Evolutionary conservation across 2,329 filamentous ascomycete genomes (phyloP), one percentile per base, ranked within the genome.

Genomic region (Apiospora phragmitis): DNA sequence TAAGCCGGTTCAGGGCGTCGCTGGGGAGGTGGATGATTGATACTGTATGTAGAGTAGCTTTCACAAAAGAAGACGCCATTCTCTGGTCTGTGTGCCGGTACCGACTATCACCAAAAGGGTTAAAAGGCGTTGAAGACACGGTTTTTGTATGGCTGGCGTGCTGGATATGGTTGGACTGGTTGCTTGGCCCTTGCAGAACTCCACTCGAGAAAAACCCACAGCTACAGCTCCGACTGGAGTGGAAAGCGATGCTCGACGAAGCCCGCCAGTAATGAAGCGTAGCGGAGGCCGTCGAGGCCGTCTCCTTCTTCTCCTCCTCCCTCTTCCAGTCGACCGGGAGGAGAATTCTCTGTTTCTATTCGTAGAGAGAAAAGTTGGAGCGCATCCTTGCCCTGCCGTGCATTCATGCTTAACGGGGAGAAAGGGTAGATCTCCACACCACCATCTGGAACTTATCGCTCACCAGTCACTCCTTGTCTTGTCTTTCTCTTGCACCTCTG

Each of bases 381-480:
- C 55, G 51, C 51, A 32, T 26, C 51, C 32, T 59, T 6, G 26
- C 51, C 29, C 18, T 59, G 51, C 51, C 51, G 16, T 59, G 51
- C 55, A 38, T 62, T 62, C 55, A 62, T 62, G 55, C 55, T 38
- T 62, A 32, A 38, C 29, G 55, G 18, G 21, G 32, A 62, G 51
- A 59, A 59, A 59, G 51, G 51, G 51, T 21, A 62, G 55, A 38
- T 38, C 29, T 38, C 55, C 55, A 62, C 55, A 38, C 55, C 55
- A 62, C 55, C 55, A 38, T n/a, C 55, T 38, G 55, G 18, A 62
- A 38, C 55, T 38, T 62, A 18, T 62, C 55, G 51, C 51, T 59
- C 51, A n/a, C 43, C 43, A 47, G 43, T 47, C 43, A 32, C 51
- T 59, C 55, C 55, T 62, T 62, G 55, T 62, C 55, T 62, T 38